Evolutionary conservation across 306 rosid species (phyloP), one percentile per base, ranked within the genome.

Genomic region (Vigna radiata): DNA sequence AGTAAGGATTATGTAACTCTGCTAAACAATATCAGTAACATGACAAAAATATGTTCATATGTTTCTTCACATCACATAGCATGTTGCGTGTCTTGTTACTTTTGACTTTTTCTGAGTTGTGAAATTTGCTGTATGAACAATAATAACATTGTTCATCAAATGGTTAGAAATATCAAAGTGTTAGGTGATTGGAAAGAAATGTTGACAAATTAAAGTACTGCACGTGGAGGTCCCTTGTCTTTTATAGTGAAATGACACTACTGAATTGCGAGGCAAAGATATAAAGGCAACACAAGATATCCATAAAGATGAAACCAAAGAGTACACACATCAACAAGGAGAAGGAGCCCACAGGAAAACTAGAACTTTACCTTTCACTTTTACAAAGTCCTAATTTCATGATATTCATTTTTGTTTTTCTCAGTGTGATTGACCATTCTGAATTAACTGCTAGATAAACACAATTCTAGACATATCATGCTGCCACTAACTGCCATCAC

Each of bases 171-270:
- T 27, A 67, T 67, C 73, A 23, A n/a, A 60, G 72, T 4, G 47
- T 63, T 80, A 73, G 84, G 14, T 73, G 19, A 72, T 72, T 50
- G 19, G 33, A 18, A 29, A 73, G 14, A 54, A 68, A 25, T 61
- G 44, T 54, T 25, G 33, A 80, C 5, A 60, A 49, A 21, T 25
- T 23, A 68, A 68, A 70, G 70, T 75, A 44, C 21, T 12, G 41
- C 74, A 72, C 50, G 72, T 67, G 79, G 78, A 17, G 58, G 76
- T 55, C 64, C 46, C 9, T 29, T 67, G 77, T 77, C 80, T 59
- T 82, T 65, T 66, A 44, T 76, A 46, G 17, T 16, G 84, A 79
- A 85, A 76, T 76, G 86, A 82, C 82, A 72, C 75, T 78, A 79
- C 84, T 68, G 77, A 65, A 37, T 67, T 21, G 80, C 25, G 78